Base-by-base conservation (phyloP, 345 rosid genomes). In the Nasturtium officinale region DNA sequence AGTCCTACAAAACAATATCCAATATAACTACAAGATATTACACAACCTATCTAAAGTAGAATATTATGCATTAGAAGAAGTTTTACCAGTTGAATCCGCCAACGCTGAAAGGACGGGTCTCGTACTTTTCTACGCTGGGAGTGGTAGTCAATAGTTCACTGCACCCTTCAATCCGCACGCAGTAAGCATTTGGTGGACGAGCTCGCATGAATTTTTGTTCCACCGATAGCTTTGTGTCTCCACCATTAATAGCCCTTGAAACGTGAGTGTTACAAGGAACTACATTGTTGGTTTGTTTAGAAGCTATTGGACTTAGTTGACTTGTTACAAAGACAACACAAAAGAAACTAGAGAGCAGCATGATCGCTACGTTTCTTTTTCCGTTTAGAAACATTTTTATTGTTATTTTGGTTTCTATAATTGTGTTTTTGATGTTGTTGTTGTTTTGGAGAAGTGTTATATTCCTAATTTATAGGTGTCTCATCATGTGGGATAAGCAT, bases 1-100 rank as follows among this genome's bases (percentile, higher is more conserved):
- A 30, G 43, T 68, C 73, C 73, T 67, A 38, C 5, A 55, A 6
- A 28, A 40, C 28, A 29, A 38, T n/a, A n/a, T n/a, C n/a, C n/a
- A n/a, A n/a, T n/a, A n/a, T n/a, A n/a, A n/a, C n/a, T n/a, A n/a
- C n/a, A n/a, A n/a, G n/a, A n/a, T n/a, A n/a, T n/a, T n/a, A n/a
- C n/a, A n/a, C n/a, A n/a, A n/a, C n/a, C n/a, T n/a, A n/a, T n/a
- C n/a, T n/a, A n/a, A n/a, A n/a, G n/a, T n/a, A n/a, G n/a, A n/a
- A n/a, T n/a, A n/a, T n/a, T 3, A 63, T n/a, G 25, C 15, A 4
- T 3, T n/a, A 26, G 9, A 9, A 30, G 17, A 35, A 20, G 21
- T 32, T 33, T 29, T 69, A 69, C 73, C 65, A 69, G 65, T 69
- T 69, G 46, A 55, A 69, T 43, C 73, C 73, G 1, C 43, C 73